Base-by-base conservation (phyloP, 176 grass and related monocot species). In the Triticum turgidum region DNA sequence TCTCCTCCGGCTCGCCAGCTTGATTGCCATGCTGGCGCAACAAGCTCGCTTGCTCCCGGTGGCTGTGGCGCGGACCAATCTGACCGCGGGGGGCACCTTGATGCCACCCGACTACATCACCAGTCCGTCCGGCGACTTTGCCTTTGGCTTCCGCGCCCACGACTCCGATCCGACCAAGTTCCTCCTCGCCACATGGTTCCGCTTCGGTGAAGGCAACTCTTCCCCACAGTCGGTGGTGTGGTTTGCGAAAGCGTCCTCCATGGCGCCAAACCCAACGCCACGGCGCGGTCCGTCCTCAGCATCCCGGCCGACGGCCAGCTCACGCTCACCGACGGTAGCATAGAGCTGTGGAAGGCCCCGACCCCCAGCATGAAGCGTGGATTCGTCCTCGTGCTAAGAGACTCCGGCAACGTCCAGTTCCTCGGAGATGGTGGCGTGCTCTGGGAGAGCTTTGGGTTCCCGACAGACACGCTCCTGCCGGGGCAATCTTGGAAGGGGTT, bases 381-480 rank as follows among this genome's bases (percentile, higher is more conserved):
- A 0, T 77, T 73, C 14, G 20, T 58, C 0, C 80, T 89, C 29
- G 65, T 37, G 14, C 74, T 89, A 75, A 65, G 6, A 1, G 81
- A 89, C 66, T 79, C 75, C 56, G 76, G 87, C 32, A 80, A 84
- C 30, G 82, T 89, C 76, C 87, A 84, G 87, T 24, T 89, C 66
- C 54, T 84, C 1, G 39, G 3, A 30, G 65, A 13, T 11, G 38
- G 49, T 61, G 73, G 52, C 18, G 2, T 84, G 27, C 41, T 84
- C 41, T 80, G 81, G 81, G 54, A 89, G 66, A 89, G 82, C 82
- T 89, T 89, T 18, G 2, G 0, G 39, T 15, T 73, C 9, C 87
- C 67, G 22, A 84, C 11, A 7, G 87, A 84, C 82, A 80, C 76
- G n/a, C 87, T 89, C 32, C 32, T 89, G 32, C 76, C 87, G 0